Evolutionary conservation across 495 filamentous ascomycete species (phyloP).

Genomic region (Pseudomonodictys pantanalensis): DNA sequence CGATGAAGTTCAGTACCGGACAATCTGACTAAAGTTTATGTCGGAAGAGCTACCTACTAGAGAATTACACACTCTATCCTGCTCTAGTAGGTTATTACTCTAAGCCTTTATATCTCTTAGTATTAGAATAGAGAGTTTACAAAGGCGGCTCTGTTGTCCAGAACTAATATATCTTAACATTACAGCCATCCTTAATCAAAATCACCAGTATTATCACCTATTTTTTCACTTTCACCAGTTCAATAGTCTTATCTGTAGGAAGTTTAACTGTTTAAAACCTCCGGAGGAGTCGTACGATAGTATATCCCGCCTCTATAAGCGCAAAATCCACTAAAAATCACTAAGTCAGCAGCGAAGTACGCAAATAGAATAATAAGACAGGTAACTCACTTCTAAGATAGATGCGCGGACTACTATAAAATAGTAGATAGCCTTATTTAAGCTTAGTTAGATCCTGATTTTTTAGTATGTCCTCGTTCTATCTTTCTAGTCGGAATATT

Average conservation of each 20-base stretch:
- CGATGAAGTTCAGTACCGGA: too few species aligned
- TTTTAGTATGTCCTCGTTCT: slow-evolving; percentile 16
- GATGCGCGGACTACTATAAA: slow-evolving; percentile 39
- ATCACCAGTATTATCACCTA: slow-evolving; percentile 39
- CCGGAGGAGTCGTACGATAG: slow-evolving; percentile 42
- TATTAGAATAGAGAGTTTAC: background rate
- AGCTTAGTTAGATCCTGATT: background rate
- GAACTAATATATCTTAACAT: slow-evolving; percentile 23
- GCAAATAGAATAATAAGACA: slow-evolving; percentile 12
- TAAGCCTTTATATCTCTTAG: background rate
- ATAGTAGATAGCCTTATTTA: slow-evolving; percentile 37
- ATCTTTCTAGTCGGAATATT: slow-evolving; percentile 7
- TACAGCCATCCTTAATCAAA: slow-evolving; percentile 39
- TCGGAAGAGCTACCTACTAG: background rate
- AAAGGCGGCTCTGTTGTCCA: background rate
- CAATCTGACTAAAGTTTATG: background rate
- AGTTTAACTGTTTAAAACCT: slow-evolving; percentile 37
- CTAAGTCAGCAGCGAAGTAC: slow-evolving; percentile 25
- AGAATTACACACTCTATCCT: background rate
- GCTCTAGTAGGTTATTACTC: background rate
- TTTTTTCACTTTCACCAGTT: slow-evolving; percentile 33
- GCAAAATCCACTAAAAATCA: slow-evolving; percentile 43
- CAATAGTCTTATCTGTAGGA: slow-evolving; percentile 13
- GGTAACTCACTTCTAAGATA: slow-evolving; percentile 33
- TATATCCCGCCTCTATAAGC: slow-evolving; percentile 43